Base-by-base conservation (phyloP, 75 land plant genomes). In the Azolla pinnata region DNA sequence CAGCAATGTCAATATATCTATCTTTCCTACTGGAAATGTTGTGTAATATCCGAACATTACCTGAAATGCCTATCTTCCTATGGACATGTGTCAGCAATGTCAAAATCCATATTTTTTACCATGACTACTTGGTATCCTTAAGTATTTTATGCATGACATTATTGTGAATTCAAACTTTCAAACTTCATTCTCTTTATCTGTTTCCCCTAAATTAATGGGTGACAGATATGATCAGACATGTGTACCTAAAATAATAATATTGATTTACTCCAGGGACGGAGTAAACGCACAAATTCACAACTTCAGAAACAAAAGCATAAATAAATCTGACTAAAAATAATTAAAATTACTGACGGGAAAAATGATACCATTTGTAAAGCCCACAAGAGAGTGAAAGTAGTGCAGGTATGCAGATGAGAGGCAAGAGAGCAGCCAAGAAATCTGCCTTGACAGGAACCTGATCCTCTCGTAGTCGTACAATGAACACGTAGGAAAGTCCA, bases 371-470 rank as follows among this genome's bases (percentile, higher is more conserved):
- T 76, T 95, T 95, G 59, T 75, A 76, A 33, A 90, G 66, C 20
- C 99, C 99, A 66, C 71, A 75, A 59, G 67, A 78, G 19, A 95
- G 86, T 4, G 77, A 86, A 31, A 90, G 59, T 5, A 90, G 18
- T 18, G 97, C 99, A 4, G 99, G 99, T 54, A 86, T 86, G 67
- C 99, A 84, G 14, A 86, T 62, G 57, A 95, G 54, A 18, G 97
- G 99, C 54, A 95, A 75, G 52, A 95, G 69, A 48, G 99, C 97
- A 69, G 87, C 92, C 55, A 95, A 84, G 61, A 95, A 95, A 77
- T 95, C 99, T 57, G 67, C 87, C 63, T 81, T 70, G 9, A 71
- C 60, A 2, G 97, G 99, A 54, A 75, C 52, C 54, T 78, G 64
- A 48, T 76, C 92, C 44, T 47, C 77, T 19, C 97, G 82, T 58